A percentile compares a stretch with the other conserved stretches of the same genome.
Conservation (phyloP, 352 stramenopile species). For the Phytophthora parvispora region DNA sequence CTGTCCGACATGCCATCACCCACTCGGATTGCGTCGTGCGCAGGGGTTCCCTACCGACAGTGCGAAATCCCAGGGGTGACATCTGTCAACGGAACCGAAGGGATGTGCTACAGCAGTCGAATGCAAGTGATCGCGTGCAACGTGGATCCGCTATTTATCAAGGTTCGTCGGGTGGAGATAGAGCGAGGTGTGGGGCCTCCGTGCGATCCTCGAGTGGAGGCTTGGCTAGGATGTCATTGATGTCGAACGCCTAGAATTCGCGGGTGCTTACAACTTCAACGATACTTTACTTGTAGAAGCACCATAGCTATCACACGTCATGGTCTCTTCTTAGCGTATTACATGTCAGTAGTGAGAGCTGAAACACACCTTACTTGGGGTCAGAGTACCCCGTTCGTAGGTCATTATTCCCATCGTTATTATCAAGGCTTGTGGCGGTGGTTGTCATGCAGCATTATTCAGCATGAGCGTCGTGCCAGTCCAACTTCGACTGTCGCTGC, state of each 20-base stretch:
- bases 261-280: not conserved
- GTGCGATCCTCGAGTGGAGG: constrained; percentile 17
- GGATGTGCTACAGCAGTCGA: constrained; percentile 38
- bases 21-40: constrained; percentile 9
- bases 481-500: not conserved
- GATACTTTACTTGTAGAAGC: too few relatives aligned
- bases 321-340: too few relatives aligned
- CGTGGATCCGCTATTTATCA: constrained; percentile 20
- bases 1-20: constrained; percentile 13
- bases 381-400: too few relatives aligned
- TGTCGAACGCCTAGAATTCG: not conserved
- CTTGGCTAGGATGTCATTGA: constrained; percentile 26
- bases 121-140: constrained; percentile 38
- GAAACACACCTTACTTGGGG: too few relatives aligned
- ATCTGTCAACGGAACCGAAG: constrained; percentile 7
- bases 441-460: too few relatives aligned
- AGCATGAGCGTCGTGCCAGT: not conserved
- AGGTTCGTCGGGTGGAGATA: constrained; percentile 19
- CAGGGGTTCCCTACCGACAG: constrained; percentile 21
- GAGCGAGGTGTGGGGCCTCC: constrained; percentile 7
- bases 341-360: too few relatives aligned
- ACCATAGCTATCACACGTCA: too few relatives aligned
- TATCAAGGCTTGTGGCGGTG: too few relatives aligned
- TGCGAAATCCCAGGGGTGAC: constrained; percentile 26
- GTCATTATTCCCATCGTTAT: too few relatives aligned